Conservation (phyloP, 2,329 filamentous ascomycete genomes). For the Monosporascus sp. region DNA sequence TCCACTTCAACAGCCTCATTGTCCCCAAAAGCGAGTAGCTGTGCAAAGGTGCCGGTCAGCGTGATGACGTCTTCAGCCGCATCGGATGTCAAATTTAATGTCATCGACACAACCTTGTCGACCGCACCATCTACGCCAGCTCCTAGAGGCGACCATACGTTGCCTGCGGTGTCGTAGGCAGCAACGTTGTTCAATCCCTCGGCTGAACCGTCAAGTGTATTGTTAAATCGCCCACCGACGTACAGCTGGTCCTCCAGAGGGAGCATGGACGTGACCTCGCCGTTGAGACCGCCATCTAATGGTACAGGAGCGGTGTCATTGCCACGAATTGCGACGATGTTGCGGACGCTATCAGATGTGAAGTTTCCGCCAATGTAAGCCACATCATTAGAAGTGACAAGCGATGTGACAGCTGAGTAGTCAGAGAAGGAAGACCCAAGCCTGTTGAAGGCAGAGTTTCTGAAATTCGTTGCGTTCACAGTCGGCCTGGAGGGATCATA, state of each 20-base stretch:
- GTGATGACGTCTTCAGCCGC: constrained; percentile 69
- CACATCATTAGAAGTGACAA: constrained; percentile 59
- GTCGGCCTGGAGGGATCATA: constrained; percentile 64
- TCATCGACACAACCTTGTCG: constrained; percentile 66
- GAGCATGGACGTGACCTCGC: constrained; percentile 67
- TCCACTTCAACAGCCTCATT: constrained; percentile 56
- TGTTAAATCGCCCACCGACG: constrained; percentile 79
- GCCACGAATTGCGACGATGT: constrained; percentile 70
- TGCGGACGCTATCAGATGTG: constrained; percentile 58
- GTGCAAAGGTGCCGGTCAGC: constrained; percentile 73
- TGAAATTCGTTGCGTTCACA: constrained; percentile 57
- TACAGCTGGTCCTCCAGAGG: constrained; percentile 64
- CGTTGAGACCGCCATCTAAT: constrained; percentile 71
- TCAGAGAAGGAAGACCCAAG: constrained; percentile 66
- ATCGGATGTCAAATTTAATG: constrained; percentile 68
- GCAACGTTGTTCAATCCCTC: constrained; percentile 71
- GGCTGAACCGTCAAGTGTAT: constrained; percentile 57
- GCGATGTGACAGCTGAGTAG: constrained; percentile 62
- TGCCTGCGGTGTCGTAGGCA: constrained; percentile 62
- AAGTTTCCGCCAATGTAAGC: constrained; percentile 85
- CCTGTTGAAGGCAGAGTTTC: constrained; percentile 68
- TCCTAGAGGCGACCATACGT: constrained; percentile 74
- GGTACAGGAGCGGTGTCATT: constrained; percentile 57
- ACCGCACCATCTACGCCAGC: constrained; percentile 82
- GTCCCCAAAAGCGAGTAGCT: constrained; percentile 62